phyloP scores from a whole-genome alignment of 2,329 filamentous ascomycete genomes.

The Diplodia seriata region DNA sequence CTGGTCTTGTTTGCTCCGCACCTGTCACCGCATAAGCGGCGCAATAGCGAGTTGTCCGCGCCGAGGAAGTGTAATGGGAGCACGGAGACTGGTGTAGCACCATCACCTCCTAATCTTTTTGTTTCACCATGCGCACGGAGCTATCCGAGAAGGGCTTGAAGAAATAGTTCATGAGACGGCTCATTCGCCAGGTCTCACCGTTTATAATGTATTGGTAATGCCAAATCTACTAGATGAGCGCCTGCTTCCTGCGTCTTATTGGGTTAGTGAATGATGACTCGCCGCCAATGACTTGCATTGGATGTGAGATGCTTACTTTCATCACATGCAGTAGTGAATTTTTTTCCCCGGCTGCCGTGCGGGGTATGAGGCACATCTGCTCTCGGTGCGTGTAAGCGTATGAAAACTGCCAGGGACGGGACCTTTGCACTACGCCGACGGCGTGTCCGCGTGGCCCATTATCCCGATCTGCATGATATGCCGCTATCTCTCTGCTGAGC shows the following conservation, averaged over 20 bases:
- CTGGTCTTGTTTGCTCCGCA: constrained; percentile 22
- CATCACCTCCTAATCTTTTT: neutral
- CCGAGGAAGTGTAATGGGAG: no score
- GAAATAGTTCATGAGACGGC: neutral
- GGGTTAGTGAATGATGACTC: neutral
- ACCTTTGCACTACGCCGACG: no score
- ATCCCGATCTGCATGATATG: neutral
- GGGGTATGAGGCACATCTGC: neutral
- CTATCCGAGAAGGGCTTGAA: neutral
- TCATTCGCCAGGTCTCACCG: constrained; percentile 1
- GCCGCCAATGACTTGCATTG: constrained; percentile 2
- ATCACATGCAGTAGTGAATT: neutral
- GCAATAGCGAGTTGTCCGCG: no score
- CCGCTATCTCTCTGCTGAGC: neutral
- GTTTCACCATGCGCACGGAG: neutral
- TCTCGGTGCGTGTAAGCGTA: neutral
- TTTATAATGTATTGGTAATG: constrained; percentile 1
- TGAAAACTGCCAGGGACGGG: neutral
- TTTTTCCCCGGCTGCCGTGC: neutral
- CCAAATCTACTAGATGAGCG: neutral
- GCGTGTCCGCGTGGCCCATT: neutral
- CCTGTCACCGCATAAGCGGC: neutral
- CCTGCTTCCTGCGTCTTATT: neutral
- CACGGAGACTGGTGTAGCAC: neutral
- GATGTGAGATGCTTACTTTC: neutral